Evolutionary conservation across 352 stramenopile genomes (phyloP).

Genomic region (Phytophthora pini): DNA sequence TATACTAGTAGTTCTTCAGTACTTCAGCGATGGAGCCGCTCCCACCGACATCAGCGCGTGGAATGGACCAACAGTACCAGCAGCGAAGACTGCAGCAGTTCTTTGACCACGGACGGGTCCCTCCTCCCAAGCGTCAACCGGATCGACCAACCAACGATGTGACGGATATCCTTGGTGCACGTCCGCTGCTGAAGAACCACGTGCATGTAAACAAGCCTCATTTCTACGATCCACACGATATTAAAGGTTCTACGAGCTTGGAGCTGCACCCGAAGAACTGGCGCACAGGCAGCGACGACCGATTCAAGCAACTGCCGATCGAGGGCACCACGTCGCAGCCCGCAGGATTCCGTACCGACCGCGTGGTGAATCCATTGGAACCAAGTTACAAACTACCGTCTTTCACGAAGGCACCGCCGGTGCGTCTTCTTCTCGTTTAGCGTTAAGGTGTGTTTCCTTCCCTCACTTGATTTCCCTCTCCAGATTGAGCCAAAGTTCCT

Average conservation of each 20-base stretch:
- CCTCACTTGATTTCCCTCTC: conserved; percentile 4
- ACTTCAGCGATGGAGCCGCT: conserved; percentile 28
- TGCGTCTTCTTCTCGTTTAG: conserved; percentile 16
- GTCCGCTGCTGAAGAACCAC: conserved; percentile 64
- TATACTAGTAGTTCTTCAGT: not conserved
- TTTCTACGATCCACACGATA: conserved; percentile 67
- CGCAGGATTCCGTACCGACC: conserved; percentile 67
- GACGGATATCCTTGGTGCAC: conserved; percentile 62
- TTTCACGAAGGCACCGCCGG: conserved; percentile 48
- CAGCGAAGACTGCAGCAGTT: conserved; percentile 53
- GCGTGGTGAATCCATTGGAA: conserved; percentile 64
- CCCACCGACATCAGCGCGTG: conserved; percentile 17
- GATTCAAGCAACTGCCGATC: conserved; percentile 75
- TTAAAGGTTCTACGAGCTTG: conserved; percentile 64
- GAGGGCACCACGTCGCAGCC: conserved; percentile 58
- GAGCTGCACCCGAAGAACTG: conserved; percentile 64
- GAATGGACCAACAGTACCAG: conserved; percentile 38
- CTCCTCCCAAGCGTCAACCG: conserved; percentile 34
- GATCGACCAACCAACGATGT: conserved; percentile 69
- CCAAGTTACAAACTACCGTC: conserved; percentile 70
- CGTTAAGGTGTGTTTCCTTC: not conserved
- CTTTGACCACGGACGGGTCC: conserved; percentile 42
- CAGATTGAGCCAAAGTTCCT: conserved; percentile 67
- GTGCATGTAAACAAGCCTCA: conserved; percentile 73
- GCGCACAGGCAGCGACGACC: conserved; percentile 56